Conservation (phyloP, 2,329 filamentous ascomycete genomes). For the Trichoderma asperellum region DNA sequence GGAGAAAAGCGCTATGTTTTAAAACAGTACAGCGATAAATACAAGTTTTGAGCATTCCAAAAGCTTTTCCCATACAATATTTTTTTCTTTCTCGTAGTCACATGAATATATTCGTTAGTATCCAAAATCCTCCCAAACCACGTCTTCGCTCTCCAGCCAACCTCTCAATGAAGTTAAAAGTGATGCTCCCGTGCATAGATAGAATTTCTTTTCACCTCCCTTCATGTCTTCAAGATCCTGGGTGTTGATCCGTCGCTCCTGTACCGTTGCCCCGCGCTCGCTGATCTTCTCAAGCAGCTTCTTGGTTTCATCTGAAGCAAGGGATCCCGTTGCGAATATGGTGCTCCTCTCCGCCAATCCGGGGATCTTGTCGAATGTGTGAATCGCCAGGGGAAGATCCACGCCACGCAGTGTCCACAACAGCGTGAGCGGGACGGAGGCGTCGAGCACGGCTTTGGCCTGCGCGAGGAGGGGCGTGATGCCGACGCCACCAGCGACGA, state of each 20-base stretch:
- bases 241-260: slow-evolving; percentile 45
- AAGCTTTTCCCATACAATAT: neutral
- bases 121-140: slow-evolving; percentile 64
- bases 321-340: slow-evolving; percentile 66
- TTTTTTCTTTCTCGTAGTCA: neutral
- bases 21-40: neutral
- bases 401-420: slow-evolving; percentile 68
- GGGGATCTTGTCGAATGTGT: slow-evolving; percentile 58
- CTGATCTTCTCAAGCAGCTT: slow-evolving; percentile 43
- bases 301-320: slow-evolving; percentile 26
- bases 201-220: slow-evolving; percentile 53
- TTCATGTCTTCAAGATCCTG: slow-evolving; percentile 49
- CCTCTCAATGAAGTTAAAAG: slow-evolving; percentile 48
- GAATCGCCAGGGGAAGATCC: slow-evolving; percentile 66
- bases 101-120: slow-evolving; percentile 47
- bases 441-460: slow-evolving; percentile 51
- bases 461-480: slow-evolving; percentile 82
- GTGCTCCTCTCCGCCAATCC: slow-evolving; percentile 56
- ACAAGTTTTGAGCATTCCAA: neutral
- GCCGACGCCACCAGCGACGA: slow-evolving; percentile 79
- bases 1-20: neutral
- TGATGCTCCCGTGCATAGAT: slow-evolving; percentile 52
- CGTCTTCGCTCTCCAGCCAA: slow-evolving; percentile 60
- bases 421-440: slow-evolving; percentile 52
- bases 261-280: slow-evolving; percentile 42